Conservation (phyloP, 1,284 basidiomycete genomes). For the Cryptococcus amylolentus region DNA sequence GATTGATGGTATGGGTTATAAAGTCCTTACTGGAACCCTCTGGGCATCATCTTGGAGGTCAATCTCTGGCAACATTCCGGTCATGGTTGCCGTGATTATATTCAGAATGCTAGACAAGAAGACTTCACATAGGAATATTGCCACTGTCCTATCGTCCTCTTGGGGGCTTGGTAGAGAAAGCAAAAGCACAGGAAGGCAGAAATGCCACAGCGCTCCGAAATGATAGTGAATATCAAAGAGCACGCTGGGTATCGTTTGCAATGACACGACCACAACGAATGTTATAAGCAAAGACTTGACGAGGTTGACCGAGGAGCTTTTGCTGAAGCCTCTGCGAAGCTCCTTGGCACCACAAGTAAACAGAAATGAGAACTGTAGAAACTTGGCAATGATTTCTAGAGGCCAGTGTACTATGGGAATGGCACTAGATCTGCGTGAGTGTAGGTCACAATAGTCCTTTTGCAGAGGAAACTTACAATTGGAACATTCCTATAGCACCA, state of each 20-base stretch:
- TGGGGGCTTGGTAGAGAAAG: conserved; percentile 25
- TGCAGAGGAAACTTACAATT: conserved; percentile 23
- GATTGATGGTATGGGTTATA: conserved; percentile 4
- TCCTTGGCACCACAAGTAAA: conserved; percentile 23
- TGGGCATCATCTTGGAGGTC: not conserved
- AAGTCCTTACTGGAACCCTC: not conserved
- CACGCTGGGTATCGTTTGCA: conserved; percentile 29
- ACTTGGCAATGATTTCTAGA: conserved; percentile 21
- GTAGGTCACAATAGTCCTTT: not conserved
- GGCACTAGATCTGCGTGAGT: conserved; percentile 13
- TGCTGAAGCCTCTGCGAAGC: conserved; percentile 22
- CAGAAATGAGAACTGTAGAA: conserved; percentile 27
- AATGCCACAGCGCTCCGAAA: conserved; percentile 37
- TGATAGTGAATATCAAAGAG: conserved; percentile 31
- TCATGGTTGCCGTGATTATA: not conserved
- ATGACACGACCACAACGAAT: conserved; percentile 22
- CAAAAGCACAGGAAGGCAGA: conserved; percentile 30
- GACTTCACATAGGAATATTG: conserved; percentile 25
- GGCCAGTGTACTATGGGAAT: conserved; percentile 33
- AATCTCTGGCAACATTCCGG: not conserved
- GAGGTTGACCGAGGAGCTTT: conserved; percentile 10
- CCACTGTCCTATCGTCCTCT: conserved; percentile 26
- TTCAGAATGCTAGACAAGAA: conserved; percentile 9
- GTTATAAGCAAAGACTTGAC: conserved; percentile 28
- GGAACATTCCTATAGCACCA: conserved; percentile 21